Evolutionary conservation across 2,329 filamentous ascomycete species (phyloP), one percentile per base, ranked within the genome.

Genomic region (Drechslerella dactyloides): DNA sequence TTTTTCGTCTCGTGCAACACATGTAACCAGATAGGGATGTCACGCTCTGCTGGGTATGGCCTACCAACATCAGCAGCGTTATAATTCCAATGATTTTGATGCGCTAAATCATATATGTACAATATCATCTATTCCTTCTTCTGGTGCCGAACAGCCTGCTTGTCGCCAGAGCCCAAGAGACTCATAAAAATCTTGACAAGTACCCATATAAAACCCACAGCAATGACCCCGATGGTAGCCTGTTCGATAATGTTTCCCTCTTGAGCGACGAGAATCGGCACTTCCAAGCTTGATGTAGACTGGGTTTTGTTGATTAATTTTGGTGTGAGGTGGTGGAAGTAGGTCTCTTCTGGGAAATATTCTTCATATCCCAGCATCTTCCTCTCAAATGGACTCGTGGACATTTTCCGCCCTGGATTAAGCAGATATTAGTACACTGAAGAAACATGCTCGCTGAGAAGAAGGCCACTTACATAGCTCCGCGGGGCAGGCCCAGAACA

Each of bases 401-500:
- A 46, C 58, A 74, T 75, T 59, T 72, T 75, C 24, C 60, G 73
- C 70, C 66, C 73, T 54, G 57, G 10, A 54, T 61, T 4, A 33
- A 50, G 50, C 7, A 11, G 40, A n/a, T n/a, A 53, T 65, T 33
- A 65, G 44, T 33, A 40, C 27, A 5, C 17, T 5, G 21, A 15
- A 40, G 15, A 13, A 6, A 13, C 19, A 42, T 17, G 30, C 33
- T 21, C n/a, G 13, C 8, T 6, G 6, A 2, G 6, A 55, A 2
- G 37, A 42, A 52, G 0, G 10, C 6, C n/a, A 65, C 60, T 62
- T 15, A 73, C 60, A 65, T 6, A 56, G 13, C 33, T 73, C 62
- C 8, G 60, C 42, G 7, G 44, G 37, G 21, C 76, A 77, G 2
- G 75, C 76, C 75, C 75, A 77, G 59, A 77, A 77, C 2, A 77